These are phyloP conservation scores for Roridomyces roridus DNA, from an alignment of 768 basidiomycete genomes.

Conservation along the genomic window DNA sequence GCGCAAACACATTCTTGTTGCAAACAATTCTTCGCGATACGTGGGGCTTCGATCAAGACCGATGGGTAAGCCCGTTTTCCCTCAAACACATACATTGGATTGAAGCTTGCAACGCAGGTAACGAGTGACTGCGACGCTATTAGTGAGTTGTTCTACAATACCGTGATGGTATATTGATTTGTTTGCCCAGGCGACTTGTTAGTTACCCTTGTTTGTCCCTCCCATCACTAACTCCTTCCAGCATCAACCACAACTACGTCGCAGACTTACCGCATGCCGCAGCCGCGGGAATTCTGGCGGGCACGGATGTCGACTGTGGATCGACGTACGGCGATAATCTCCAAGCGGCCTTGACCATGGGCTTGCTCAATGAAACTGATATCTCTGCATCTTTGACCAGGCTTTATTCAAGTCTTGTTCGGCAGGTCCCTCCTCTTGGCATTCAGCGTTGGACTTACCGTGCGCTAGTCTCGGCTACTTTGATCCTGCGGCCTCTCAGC, in stretches of 20 bases:
- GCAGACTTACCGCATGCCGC: slow-evolving; percentile 51
- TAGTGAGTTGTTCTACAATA: too few species aligned
- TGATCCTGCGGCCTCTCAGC: slow-evolving; percentile 54
- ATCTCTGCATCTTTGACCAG: slow-evolving; percentile 50
- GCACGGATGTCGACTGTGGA: slow-evolving; percentile 64
- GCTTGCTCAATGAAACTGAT: slow-evolving; percentile 49
- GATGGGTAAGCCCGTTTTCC: slow-evolving; percentile 63
- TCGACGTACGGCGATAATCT: slow-evolving; percentile 51
- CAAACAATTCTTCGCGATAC: slow-evolving; percentile 56
- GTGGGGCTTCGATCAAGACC: slow-evolving; percentile 56
- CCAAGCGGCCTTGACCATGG: slow-evolving; percentile 53
- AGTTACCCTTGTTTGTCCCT: too few species aligned
- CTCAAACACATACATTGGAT: too few species aligned
- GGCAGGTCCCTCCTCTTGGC: slow-evolving; percentile 37
- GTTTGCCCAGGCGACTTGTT: too few species aligned
- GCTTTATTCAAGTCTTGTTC: slow-evolving; percentile 59
- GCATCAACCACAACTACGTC: slow-evolving; percentile 54
- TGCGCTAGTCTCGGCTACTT: slow-evolving; percentile 59
- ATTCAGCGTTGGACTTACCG: neutral
- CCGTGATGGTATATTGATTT: too few species aligned
- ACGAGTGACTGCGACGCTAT: slow-evolving; percentile 68
- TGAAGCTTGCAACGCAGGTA: too few species aligned
- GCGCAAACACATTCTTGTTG: slow-evolving; percentile 58
- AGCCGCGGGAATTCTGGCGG: slow-evolving; percentile 56
- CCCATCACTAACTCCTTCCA: too few species aligned